phyloP scores from a whole-genome alignment of 2,329 filamentous ascomycete genomes.

The Phaeosphaeria sp. region DNA sequence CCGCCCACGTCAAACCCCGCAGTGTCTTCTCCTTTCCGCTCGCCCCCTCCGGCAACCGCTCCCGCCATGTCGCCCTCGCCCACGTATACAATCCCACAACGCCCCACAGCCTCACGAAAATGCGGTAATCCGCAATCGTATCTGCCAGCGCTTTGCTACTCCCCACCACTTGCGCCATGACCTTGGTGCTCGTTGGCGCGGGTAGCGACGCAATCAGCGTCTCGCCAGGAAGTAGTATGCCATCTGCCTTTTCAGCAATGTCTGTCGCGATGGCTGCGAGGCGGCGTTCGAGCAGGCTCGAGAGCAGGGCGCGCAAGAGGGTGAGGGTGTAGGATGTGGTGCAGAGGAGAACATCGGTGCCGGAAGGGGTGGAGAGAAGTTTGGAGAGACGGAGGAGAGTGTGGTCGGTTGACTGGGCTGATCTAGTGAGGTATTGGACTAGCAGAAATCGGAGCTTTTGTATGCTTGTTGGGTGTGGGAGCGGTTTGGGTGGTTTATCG shows the following conservation, averaged over 20 bases:
- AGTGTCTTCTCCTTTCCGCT: conserved; percentile 37
- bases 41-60: conserved; percentile 30
- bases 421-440: conserved; percentile 23
- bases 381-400: conserved; percentile 41
- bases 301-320: conserved; percentile 50
- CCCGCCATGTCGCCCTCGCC: conserved; percentile 54
- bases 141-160: conserved; percentile 60
- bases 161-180: conserved; percentile 41
- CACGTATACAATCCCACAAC: conserved; percentile 76
- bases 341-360: conserved; percentile 51
- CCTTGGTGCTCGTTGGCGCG: conserved; percentile 37
- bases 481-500: conserved; percentile 14
- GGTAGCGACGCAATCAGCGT: conserved; percentile 48
- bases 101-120: conserved; percentile 78
- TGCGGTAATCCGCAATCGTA: conserved; percentile 73
- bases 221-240: conserved; percentile 51
- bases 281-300: conserved; percentile 42
- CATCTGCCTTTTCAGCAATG: conserved; percentile 47
- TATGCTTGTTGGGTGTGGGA: conserved; percentile 10
- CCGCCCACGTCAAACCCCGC: conserved; percentile 65
- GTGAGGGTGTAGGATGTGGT: conserved; percentile 54
- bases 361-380: conserved; percentile 49
- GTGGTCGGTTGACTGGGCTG: conserved; percentile 36
- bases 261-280: conserved; percentile 45
- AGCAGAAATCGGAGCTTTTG: conserved; percentile 23